Evolutionary conservation across 2,329 filamentous ascomycete genomes (phyloP), one percentile per base, ranked within the genome.

Genomic region (Curvularia hawaiiensis): DNA sequence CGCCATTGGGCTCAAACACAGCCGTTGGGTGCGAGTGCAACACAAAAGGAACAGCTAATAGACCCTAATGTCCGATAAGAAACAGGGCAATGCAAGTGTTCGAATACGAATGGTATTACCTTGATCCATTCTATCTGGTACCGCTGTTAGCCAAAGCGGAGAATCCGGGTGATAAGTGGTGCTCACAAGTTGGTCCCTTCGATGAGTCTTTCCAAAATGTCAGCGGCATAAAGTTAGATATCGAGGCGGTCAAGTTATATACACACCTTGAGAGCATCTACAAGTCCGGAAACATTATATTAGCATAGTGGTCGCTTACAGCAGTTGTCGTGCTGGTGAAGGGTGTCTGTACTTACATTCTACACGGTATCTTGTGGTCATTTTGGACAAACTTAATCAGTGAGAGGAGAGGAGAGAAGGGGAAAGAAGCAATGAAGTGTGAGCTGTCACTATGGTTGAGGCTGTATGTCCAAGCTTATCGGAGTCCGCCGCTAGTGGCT

Each of bases 31-130:
- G 93, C 1, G 94, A 97, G 76, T 97, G 92, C 52, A 99, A 85
- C 39, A 99, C 94, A 74, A 99, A 99, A 0, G 95, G 95, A 0
- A 98, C 94, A 1, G 95, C 95, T 12, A 98, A 82, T 4, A 98
- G 85, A 30, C 74, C 75, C 74, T 77, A 2, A 0, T 16, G 4
- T 12, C 16, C 33, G 22, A 43, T 58, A 39, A 24, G 33, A 16
- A 31, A 22, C 11, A 22, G 20, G 58, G 39, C 60, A 33, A 26
- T 20, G 2, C 40, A 24, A 24, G 14, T 33, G 11, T 18, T 4
- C 30, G n/a, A 28, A 14, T 33, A 3, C 7, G 20, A 4, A 22
- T 10, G 14, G 16, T 24, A 9, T 53, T 77, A 83, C 82, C 79
- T 99, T 98, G 82, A 98, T 91, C 94, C 94, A 98, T 89, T 97